phyloP scores from a whole-genome alignment of 1,139 yeast species.

The Protomyces lactucae-debilis region DNA sequence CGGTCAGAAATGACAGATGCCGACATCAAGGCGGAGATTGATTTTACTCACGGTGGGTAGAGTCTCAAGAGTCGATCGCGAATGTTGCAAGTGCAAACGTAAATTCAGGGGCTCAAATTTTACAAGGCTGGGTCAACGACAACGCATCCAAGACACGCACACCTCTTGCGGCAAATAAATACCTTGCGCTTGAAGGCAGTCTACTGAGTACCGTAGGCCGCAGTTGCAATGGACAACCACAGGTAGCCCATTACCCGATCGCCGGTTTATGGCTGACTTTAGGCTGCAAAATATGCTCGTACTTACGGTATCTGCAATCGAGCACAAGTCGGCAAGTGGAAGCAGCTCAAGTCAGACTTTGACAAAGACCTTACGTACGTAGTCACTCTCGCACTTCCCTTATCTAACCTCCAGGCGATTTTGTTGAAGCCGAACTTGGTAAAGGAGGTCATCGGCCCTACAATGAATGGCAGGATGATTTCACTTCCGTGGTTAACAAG shows the following conservation, averaged over 20 bases:
- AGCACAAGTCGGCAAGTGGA: background rate
- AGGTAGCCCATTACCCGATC: too few species aligned
- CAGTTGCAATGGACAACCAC: too few species aligned
- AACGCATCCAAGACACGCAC: too few species aligned
- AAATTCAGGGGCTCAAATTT: too few species aligned
- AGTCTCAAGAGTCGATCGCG: background rate
- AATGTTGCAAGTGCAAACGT: too few species aligned
- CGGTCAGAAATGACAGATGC: background rate
- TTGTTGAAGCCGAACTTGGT: background rate
- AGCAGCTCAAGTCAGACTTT: background rate
- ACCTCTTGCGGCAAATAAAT: too few species aligned
- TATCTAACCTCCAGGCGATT: background rate
- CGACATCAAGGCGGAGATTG: constrained; percentile 10
- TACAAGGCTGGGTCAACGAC: too few species aligned
- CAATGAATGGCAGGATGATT: background rate
- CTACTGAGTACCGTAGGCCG: too few species aligned
- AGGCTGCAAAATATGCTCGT: background rate
- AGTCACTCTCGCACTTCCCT: too few species aligned
- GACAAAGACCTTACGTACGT: too few species aligned
- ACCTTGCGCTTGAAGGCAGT: too few species aligned
- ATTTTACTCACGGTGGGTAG: constrained; percentile 10
- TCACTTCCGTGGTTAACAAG: background rate
- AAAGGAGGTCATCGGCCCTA: background rate
- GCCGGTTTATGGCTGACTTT: background rate
- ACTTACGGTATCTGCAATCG: background rate